These are phyloP conservation scores for Penicillium cosmopolitanum DNA, from an alignment of 495 filamentous ascomycete species.

Conservation along the genomic window DNA sequence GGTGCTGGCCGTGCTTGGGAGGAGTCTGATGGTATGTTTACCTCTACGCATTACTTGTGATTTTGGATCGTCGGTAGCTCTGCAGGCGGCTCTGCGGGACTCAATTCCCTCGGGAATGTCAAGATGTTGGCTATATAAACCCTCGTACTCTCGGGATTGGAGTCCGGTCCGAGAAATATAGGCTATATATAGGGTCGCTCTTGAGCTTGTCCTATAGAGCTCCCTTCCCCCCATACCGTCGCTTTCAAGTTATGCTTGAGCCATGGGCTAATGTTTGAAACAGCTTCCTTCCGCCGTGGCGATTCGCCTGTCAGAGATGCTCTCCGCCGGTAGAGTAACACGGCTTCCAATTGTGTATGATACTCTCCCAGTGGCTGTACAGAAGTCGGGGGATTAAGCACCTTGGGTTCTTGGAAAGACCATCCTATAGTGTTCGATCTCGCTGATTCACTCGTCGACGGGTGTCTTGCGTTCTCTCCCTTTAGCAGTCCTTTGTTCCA, in stretches of 20 bases:
- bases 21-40: conserved; percentile 64
- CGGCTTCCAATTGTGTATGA: conserved; percentile 43
- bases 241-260: background rate
- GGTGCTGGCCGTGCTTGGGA: conserved; percentile 96
- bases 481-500: conserved; percentile 9
- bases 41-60: conserved; percentile 10
- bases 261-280: background rate
- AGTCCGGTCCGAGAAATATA: background rate
- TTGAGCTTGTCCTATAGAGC: background rate
- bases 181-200: too few relatives aligned
- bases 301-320: conserved; percentile 50
- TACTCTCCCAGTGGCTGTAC: conserved; percentile 40
- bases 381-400: conserved; percentile 28
- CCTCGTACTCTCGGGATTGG: background rate
- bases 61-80: background rate
- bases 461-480: conserved; percentile 5
- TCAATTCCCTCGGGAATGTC: background rate
- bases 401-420: conserved; percentile 14
- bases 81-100: background rate
- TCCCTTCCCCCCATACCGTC: background rate
- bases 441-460: background rate
- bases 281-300: conserved; percentile 54
- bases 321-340: conserved; percentile 43
- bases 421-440: conserved; percentile 20
- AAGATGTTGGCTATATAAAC: background rate